Base-by-base conservation (phyloP, 345 rosid genomes). In the Lepidium aucheri region DNA sequence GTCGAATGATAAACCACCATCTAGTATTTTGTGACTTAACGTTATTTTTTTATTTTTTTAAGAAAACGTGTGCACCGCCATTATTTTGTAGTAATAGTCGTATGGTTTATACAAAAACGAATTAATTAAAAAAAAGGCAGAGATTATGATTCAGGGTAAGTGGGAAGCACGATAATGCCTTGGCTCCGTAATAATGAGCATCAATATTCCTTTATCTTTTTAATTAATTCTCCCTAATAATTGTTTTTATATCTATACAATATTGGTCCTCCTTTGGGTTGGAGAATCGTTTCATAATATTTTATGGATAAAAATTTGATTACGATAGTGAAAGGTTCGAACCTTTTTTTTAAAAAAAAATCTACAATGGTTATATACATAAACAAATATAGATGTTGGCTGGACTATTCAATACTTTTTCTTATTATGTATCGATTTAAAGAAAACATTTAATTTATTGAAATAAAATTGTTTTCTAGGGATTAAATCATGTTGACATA, bases 81-180 rank as follows among this genome's bases (percentile, higher is more conserved):
- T 43, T 35, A 34, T 52, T 40, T 14, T 12, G 17, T 16, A 52
- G 16, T 53, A 9, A 34, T 24, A 34, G 8, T 14, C 24, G 16
- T 13, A 40, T 18, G 17, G 8, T 28, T 8, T 47, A 53, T 62
- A 18, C 4, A 9, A 20, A 17, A 44, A 53, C 13, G 10, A 56
- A 30, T 38, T 38, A 15, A 40, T 14, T 56, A 32, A 17, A 20
- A 30, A 34, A 63, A 70, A 63, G 17, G 41, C 51, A 30, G 15
- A 28, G 8, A 70, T 63, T 54, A 54, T 63, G 63, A 24, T 54
- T 54, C 26, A 13, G 63, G 42, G 24, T 38, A 71, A 64, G 75
- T 71, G 59, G 75, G 75, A 56, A 47, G 75, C 75, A 71, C 70
- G 75, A 71, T 63, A 69, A 71, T 71, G 57, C 55, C 47, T 63